Percentiles rank a stretch among this genome's conserved stretches.
These are phyloP conservation scores for Streptanthus diversifolius DNA, from an alignment of 345 rosid species.

Conservation along the genomic window DNA sequence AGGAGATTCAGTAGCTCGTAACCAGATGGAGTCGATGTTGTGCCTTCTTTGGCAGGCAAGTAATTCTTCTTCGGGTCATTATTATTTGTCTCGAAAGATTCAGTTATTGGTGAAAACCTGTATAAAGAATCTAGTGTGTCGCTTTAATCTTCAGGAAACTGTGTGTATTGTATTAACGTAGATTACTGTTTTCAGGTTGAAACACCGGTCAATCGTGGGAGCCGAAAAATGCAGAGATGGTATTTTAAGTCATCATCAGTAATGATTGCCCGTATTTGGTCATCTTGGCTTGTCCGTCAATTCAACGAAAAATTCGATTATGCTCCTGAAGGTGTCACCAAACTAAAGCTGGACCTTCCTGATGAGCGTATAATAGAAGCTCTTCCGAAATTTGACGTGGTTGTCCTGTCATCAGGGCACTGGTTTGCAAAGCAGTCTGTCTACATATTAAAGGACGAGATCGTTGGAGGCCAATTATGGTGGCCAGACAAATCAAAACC, in stretches of 20 bases:
- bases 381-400: conserved; percentile 64
- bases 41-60: conserved; percentile 99
- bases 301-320: conserved; percentile 56
- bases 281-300: conserved; percentile 92
- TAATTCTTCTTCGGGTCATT: conserved; percentile 13
- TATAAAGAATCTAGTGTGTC: neutral
- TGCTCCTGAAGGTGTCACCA: conserved; percentile 70
- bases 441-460: conserved; percentile 71
- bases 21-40: conserved; percentile 96
- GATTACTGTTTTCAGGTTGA: conserved; percentile 59
- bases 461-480: conserved; percentile 96
- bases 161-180: neutral
- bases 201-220: conserved; percentile 85
- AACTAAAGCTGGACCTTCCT: conserved; percentile 86
- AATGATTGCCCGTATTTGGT: conserved; percentile 82
- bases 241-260: conserved; percentile 64
- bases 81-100: neutral
- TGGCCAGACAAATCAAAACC: conserved; percentile 69
- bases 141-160: neutral
- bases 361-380: conserved; percentile 69
- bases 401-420: conserved; percentile 90
- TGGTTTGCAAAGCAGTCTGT: conserved; percentile 97
- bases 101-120: neutral
- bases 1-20: conserved; percentile 97
- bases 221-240: conserved; percentile 84